A percentile compares a stretch with the other conserved stretches of the same genome.
Evolutionary conservation across 352 stramenopile species (phyloP).

Genomic region (Pythium myriotylum): DNA sequence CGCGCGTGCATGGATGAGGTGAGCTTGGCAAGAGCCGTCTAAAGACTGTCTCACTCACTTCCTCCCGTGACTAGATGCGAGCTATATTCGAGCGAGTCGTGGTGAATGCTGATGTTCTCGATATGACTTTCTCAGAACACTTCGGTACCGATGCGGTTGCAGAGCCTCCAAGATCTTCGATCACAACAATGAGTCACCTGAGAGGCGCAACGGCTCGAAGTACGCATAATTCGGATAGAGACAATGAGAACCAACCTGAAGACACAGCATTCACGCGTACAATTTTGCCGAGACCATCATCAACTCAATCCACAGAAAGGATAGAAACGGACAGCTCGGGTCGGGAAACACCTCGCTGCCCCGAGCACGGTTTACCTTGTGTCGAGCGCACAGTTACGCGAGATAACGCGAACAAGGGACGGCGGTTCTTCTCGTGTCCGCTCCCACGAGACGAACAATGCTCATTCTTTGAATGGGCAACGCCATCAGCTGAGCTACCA

Average conservation of each 20-base stretch:
- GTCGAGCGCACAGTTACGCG: constrained; percentile 55
- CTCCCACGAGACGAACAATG: constrained; percentile 86
- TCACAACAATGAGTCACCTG: not conserved
- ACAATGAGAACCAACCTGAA: constrained; percentile 24
- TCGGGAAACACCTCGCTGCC: constrained; percentile 39
- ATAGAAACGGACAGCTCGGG: not conserved
- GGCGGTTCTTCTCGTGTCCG: constrained; percentile 91
- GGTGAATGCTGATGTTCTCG: constrained; percentile 85
- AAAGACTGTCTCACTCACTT: too few relatives aligned
- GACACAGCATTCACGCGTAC: not conserved
- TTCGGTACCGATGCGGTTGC: constrained; percentile 43
- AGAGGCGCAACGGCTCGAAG: too few relatives aligned
- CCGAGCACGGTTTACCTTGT: constrained; percentile 50
- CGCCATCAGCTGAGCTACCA: not conserved
- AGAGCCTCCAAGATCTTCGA: not conserved
- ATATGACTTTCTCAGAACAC: constrained; percentile 90
- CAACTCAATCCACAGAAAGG: not conserved
- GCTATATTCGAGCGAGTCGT: constrained; percentile 72
- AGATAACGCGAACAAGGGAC: constrained; percentile 89
- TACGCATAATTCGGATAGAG: constrained; percentile 9
- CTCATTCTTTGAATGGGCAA: constrained; percentile 92
- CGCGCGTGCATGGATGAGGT: constrained; percentile 88
- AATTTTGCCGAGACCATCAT: not conserved
- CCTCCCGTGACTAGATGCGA: constrained; percentile 54
- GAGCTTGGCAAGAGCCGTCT: too few relatives aligned